These are phyloP conservation scores for Stephanodiscus triporus DNA, from an alignment of 108 stramenopile genomes.

Conservation along the genomic window DNA sequence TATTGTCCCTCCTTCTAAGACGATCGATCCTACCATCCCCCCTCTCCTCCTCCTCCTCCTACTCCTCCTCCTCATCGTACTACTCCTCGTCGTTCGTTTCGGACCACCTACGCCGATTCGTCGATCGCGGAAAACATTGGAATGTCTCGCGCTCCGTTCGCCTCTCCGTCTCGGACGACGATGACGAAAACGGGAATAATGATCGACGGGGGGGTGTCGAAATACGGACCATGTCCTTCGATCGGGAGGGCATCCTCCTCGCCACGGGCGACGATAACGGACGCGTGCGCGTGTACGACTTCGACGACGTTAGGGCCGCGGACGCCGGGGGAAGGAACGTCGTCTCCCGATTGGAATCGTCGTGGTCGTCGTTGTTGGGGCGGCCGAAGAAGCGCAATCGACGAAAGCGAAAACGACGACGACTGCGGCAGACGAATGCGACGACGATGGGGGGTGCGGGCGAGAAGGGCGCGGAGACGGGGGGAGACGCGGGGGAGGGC, in stretches of 20 bases:
- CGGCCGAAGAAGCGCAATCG: too few species aligned
- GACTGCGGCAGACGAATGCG: too few species aligned
- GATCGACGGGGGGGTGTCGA: too few species aligned
- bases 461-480: not conserved
- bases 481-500: not conserved
- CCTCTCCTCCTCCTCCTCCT: not conserved
- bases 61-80: not conserved
- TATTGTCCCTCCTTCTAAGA: too few species aligned
- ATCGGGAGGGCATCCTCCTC: slow-evolving; percentile 36
- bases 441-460: not conserved
- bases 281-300: slow-evolving; percentile 43
- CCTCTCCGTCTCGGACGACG: slow-evolving; percentile 5
- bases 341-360: not conserved
- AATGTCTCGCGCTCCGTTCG: slow-evolving; percentile 20
- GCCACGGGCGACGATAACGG: slow-evolving; percentile 45
- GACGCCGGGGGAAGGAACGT: slow-evolving; percentile 43
- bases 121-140: slow-evolving; percentile 24
- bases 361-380: not conserved
- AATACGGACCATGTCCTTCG: slow-evolving; percentile 41
- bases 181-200: too few species aligned
- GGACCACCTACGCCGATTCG: not conserved
- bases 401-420: too few species aligned
- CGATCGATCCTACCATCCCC: too few species aligned
- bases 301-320: slow-evolving; percentile 45
- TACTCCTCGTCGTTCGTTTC: not conserved